Conservation (phyloP, 352 stramenopile species). For the Aphanomyces invadans region DNA sequence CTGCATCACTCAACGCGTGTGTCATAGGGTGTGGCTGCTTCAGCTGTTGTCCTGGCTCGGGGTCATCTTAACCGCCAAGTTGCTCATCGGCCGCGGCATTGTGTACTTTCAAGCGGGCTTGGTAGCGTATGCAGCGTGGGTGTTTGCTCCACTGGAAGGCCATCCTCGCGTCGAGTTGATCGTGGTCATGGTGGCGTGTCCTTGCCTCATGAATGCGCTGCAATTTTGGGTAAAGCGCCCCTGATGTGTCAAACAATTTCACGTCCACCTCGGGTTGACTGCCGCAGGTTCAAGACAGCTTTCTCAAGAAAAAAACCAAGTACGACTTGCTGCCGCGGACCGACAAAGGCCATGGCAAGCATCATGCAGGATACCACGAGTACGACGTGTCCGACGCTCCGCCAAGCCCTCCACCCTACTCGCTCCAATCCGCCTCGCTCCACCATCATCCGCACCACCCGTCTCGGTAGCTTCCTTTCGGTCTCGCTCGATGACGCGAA, state of each 20-base stretch:
- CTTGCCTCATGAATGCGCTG: slow-evolving; percentile 83
- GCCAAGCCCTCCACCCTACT: too few species aligned
- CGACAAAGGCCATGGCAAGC: not conserved
- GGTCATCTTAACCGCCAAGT: slow-evolving; percentile 60
- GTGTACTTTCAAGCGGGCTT: slow-evolving; percentile 54
- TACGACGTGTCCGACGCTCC: too few species aligned
- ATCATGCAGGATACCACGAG: too few species aligned
- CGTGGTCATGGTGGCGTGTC: slow-evolving; percentile 84
- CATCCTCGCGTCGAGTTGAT: slow-evolving; percentile 63
- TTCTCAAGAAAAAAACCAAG: slow-evolving; percentile 63
- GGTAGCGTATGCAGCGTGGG: slow-evolving; percentile 44
- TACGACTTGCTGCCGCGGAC: slow-evolving; percentile 16
- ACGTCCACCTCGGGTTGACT: too few species aligned
- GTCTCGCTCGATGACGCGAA: too few species aligned
- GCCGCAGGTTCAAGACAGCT: slow-evolving; percentile 79
- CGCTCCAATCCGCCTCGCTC: too few species aligned
- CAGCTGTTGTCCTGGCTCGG: slow-evolving; percentile 61
- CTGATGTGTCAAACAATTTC: too few species aligned
- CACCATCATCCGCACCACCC: too few species aligned
- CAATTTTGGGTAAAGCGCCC: slow-evolving; percentile 77
- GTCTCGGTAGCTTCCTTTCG: too few species aligned
- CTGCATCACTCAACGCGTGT: too few species aligned
- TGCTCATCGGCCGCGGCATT: slow-evolving; percentile 51
- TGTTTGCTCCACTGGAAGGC: slow-evolving; percentile 57
- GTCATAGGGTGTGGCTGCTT: slow-evolving; percentile 40